Conservation (phyloP, 2,329 filamentous ascomycete genomes). For the Dactylellina leptospora region DNA sequence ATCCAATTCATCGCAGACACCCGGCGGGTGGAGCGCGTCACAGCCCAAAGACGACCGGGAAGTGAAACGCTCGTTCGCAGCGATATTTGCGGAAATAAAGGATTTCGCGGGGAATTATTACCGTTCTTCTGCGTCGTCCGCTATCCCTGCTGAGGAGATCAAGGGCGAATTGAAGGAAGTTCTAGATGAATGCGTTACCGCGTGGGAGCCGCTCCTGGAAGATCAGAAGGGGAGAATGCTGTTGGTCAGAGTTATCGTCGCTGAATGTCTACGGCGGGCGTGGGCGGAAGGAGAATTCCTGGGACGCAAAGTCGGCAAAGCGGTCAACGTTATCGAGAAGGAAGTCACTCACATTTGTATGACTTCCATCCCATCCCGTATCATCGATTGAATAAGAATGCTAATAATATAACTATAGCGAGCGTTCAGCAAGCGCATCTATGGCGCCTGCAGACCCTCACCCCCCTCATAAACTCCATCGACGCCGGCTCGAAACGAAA, state of each 20-base stretch:
- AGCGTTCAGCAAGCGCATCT: conserved; percentile 20
- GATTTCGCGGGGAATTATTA: conserved; percentile 38
- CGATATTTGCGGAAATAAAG: conserved; percentile 21
- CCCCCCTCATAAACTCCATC: neutral
- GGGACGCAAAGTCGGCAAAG: conserved; percentile 13
- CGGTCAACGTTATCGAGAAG: conserved; percentile 11
- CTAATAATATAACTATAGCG: neutral
- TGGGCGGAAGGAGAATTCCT: conserved; percentile 23
- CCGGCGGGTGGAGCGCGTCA: conserved; percentile 17
- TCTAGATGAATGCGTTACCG: conserved; percentile 14
- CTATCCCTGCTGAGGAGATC: neutral
- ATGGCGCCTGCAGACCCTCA: conserved; percentile 36
- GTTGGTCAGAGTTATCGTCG: conserved; percentile 8
- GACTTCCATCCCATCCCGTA: neutral
- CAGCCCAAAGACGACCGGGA: conserved; percentile 33
- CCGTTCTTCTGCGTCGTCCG: neutral
- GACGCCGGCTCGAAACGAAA: neutral
- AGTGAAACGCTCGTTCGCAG: conserved; percentile 29
- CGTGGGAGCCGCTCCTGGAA: conserved; percentile 14
- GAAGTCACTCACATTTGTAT: conserved; percentile 12
- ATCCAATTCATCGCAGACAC: conserved; percentile 6
- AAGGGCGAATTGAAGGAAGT: conserved; percentile 27
- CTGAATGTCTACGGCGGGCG: conserved; percentile 13
- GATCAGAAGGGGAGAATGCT: conserved; percentile 25
- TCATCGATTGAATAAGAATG: neutral